Evolutionary conservation across 352 stramenopile genomes (phyloP).

Genomic region (Phytophthora colocasiae): DNA sequence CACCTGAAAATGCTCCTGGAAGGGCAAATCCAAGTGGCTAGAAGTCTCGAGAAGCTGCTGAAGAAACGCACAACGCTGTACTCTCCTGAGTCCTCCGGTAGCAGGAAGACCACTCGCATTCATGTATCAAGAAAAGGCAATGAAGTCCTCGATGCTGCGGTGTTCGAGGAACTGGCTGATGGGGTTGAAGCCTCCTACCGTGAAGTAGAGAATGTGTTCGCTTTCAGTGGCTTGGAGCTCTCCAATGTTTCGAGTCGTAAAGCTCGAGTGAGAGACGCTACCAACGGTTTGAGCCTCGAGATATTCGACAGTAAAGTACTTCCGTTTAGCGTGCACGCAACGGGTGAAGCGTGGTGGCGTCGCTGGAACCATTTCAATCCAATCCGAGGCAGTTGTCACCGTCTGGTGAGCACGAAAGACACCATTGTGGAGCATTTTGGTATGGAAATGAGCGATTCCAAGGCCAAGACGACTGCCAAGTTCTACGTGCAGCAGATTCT

Average conservation of each 20-base stretch:
- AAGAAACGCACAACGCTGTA: constrained; percentile 19
- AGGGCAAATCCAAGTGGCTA: constrained; percentile 30
- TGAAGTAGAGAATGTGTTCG: constrained; percentile 43
- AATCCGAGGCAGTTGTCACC: constrained; percentile 22
- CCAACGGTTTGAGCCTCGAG: constrained; percentile 43
- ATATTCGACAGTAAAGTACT: constrained; percentile 51
- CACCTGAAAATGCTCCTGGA: constrained; percentile 34
- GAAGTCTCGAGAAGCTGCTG: constrained; percentile 37
- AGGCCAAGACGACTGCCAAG: constrained; percentile 46
- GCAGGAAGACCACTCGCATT: constrained; percentile 26
- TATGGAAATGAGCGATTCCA: constrained; percentile 60
- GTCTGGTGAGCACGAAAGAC: constrained; percentile 36
- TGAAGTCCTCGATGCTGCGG: constrained; percentile 19
- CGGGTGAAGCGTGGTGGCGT: constrained; percentile 47
- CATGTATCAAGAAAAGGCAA: constrained; percentile 27
- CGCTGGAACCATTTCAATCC: constrained; percentile 51
- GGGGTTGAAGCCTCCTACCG: constrained; percentile 36
- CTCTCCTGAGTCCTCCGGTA: constrained; percentile 24
- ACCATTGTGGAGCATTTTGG: constrained; percentile 52
- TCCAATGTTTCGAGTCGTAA: constrained; percentile 29
- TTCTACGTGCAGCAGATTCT: constrained; percentile 67
- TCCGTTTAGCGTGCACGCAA: constrained; percentile 43
- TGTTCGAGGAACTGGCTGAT: constrained; percentile 38
- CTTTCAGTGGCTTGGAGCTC: constrained; percentile 20
- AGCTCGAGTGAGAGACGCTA: constrained; percentile 32